These are phyloP conservation scores for Tillandsia leiboldiana DNA, from an alignment of 176 grass and related monocot species.

Conservation along the genomic window DNA sequence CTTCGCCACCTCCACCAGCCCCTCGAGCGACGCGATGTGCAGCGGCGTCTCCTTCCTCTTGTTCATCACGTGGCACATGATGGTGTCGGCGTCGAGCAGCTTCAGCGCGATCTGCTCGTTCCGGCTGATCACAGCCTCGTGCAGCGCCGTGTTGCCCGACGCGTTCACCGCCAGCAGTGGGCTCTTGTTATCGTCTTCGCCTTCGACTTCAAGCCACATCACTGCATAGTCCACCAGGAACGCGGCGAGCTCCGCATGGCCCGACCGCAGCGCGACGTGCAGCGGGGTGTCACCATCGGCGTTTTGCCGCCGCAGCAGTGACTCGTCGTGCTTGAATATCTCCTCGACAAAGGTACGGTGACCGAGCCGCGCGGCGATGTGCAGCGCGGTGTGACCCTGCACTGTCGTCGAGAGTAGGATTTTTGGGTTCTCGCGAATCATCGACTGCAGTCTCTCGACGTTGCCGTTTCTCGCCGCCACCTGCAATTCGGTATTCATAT, in stretches of 20 bases:
- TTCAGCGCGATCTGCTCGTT: constrained; percentile 21
- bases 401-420: constrained; percentile 37
- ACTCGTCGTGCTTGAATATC: not conserved
- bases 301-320: constrained; percentile 27
- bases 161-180: constrained; percentile 9
- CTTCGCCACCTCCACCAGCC: constrained; percentile 30
- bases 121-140: constrained; percentile 42
- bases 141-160: constrained; percentile 35
- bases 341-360: constrained; percentile 16
- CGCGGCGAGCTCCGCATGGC: constrained; percentile 16
- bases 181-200: not conserved
- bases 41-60: constrained; percentile 40
- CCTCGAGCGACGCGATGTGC: constrained; percentile 54
- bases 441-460: not conserved
- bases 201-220: not conserved
- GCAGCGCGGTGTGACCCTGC: constrained; percentile 42
- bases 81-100: constrained; percentile 32
- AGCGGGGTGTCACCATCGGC: constrained; percentile 51
- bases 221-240: constrained; percentile 6
- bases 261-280: constrained; percentile 41
- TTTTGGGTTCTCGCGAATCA: not conserved
- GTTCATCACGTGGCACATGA: constrained; percentile 29
- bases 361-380: constrained; percentile 38
- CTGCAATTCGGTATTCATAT: constrained; percentile 38
- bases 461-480: constrained; percentile 34